Percentiles rank a stretch among this genome's conserved stretches.
These are phyloP conservation scores for Teratosphaeria epicoccoides DNA, from an alignment of 2,329 filamentous ascomycete genomes.

Conservation along the genomic window DNA sequence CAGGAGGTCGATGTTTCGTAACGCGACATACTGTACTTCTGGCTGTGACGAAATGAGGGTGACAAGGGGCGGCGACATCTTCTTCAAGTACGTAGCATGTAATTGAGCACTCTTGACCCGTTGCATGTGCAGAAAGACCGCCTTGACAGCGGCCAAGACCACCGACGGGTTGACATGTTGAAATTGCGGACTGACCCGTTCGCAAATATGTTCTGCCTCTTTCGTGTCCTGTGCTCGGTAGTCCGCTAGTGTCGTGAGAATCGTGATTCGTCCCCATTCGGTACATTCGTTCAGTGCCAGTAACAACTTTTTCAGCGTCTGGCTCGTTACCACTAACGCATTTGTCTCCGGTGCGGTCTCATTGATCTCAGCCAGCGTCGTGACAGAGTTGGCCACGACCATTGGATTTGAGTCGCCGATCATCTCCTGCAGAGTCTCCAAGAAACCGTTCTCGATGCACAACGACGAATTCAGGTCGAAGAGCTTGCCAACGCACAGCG, in stretches of 20 bases:
- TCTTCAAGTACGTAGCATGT: conserved; percentile 80
- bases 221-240: conserved; percentile 82
- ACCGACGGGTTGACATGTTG: conserved; percentile 98
- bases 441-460: conserved; percentile 93
- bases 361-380: conserved; percentile 80
- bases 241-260: conserved; percentile 77
- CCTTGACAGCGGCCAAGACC: conserved; percentile 93
- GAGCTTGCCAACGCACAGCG: conserved; percentile 94
- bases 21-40: conserved; percentile 94
- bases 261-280: conserved; percentile 94
- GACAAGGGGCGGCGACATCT: conserved; percentile 95
- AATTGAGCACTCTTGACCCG: conserved; percentile 61
- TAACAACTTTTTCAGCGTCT: conserved; percentile 84
- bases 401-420: conserved; percentile 97
- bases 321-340: conserved; percentile 70
- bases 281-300: conserved; percentile 97
- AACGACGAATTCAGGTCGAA: conserved; percentile 88
- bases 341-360: conserved; percentile 85
- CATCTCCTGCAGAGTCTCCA: conserved; percentile 87
- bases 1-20: conserved; percentile 91
- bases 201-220: conserved; percentile 96
- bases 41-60: conserved; percentile 91
- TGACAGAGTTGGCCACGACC: conserved; percentile 97
- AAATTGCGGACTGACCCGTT: conserved; percentile 90
- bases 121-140: conserved; percentile 94